Evolutionary conservation across 768 basidiomycete genomes (phyloP).

Genomic region (Candolleomyces aberdarensis): DNA sequence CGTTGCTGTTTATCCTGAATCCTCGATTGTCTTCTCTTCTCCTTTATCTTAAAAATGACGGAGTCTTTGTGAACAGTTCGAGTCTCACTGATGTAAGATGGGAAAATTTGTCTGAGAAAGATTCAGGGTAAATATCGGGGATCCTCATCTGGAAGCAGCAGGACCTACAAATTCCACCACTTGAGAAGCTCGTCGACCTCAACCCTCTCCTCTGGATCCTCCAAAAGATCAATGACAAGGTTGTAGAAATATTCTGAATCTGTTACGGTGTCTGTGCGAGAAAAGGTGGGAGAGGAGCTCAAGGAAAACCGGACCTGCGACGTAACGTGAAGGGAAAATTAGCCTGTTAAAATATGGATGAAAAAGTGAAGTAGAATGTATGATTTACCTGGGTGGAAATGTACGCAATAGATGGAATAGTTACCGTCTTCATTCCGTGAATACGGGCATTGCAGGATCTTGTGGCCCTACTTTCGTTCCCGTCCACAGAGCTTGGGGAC

Average conservation of each 20-base stretch:
- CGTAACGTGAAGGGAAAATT: neutral
- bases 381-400: conserved; percentile 4
- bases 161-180: conserved; percentile 19
- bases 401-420: conserved; percentile 4
- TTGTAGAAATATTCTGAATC: conserved; percentile 20
- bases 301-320: conserved; percentile 17
- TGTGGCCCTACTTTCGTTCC: neutral
- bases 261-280: conserved; percentile 14
- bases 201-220: conserved; percentile 15
- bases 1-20: too few species aligned
- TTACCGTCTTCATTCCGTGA: conserved; percentile 2
- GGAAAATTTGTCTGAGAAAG: neutral
- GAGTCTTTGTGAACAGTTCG: neutral
- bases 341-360: neutral
- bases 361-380: neutral
- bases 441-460: conserved; percentile 1
- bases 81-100: neutral
- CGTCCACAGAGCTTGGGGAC: conserved; percentile 1
- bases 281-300: conserved; percentile 14
- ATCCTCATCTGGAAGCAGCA: neutral
- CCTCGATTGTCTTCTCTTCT: too few species aligned
- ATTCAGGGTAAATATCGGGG: neutral
- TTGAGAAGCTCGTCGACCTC: conserved; percentile 11
- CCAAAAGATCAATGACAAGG: conserved; percentile 14
- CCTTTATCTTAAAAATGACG: neutral